phyloP scores from a whole-genome alignment of 768 basidiomycete genomes.

The Astraeus odoratus region DNA sequence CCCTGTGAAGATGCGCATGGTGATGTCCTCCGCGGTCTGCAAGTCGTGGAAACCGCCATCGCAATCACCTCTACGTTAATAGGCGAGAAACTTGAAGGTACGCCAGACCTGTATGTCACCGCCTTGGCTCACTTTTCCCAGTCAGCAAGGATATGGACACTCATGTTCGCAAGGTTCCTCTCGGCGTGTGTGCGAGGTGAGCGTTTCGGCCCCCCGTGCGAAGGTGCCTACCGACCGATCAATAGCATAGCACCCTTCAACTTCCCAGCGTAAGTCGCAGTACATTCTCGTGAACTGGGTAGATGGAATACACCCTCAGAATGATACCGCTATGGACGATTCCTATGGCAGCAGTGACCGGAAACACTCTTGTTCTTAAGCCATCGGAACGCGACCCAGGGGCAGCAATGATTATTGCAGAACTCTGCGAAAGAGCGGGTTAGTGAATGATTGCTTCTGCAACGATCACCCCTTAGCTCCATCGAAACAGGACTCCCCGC shows the following conservation, averaged over 20 bases:
- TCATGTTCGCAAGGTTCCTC: conserved; percentile 70
- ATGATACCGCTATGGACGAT: conserved; percentile 99
- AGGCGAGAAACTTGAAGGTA: conserved; percentile 90
- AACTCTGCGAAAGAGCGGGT: conserved; percentile 85
- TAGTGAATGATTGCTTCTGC: conserved; percentile 3
- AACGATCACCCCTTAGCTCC: neutral
- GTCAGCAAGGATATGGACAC: conserved; percentile 98
- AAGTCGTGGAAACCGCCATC: conserved; percentile 77
- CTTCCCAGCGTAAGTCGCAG: conserved; percentile 61
- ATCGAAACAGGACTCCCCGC: conserved; percentile 55
- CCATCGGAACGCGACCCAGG: conserved; percentile 97
- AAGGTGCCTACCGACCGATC: conserved; percentile 1
- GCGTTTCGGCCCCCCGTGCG: conserved; percentile 1
- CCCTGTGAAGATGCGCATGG: conserved; percentile 75
- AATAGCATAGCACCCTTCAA: conserved; percentile 79
- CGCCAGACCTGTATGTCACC: neutral
- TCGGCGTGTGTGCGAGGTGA: conserved; percentile 79
- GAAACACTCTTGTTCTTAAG: conserved; percentile 92
- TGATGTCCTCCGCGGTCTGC: conserved; percentile 87
- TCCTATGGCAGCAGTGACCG: conserved; percentile 80
- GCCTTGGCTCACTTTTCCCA: conserved; percentile 24
- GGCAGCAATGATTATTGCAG: conserved; percentile 96
- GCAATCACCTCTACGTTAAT: conserved; percentile 80
- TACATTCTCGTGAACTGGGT: neutral
- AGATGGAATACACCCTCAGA: conserved; percentile 27